Conservation (phyloP, 179 eudicot species). For the Patellifolia procumbens region DNA sequence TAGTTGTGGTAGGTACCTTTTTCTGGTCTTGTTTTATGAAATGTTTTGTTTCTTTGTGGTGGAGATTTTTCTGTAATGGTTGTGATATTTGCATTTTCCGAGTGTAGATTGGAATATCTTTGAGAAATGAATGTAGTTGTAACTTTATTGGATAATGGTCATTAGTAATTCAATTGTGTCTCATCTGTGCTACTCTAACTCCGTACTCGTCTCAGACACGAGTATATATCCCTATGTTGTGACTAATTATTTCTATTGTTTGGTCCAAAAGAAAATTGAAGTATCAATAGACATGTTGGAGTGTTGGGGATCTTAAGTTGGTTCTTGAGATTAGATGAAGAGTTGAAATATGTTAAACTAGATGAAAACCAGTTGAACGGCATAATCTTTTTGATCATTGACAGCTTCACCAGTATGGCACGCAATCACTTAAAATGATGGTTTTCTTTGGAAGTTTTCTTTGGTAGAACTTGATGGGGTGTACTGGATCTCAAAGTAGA, state of each 20-base stretch:
- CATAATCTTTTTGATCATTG: neutral
- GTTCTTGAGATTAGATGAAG: too few species aligned
- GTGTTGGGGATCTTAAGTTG: too few species aligned
- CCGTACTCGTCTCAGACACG: too few species aligned
- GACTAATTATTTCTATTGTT: too few species aligned
- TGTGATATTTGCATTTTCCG: neutral
- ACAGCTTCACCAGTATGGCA: neutral
- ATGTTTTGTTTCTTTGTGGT: neutral
- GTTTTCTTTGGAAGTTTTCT: neutral
- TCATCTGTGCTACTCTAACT: too few species aligned
- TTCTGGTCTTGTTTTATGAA: neutral
- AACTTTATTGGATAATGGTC: conserved; percentile 3
- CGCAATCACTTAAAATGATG: conserved; percentile 8
- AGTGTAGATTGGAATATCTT: neutral
- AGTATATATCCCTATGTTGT: too few species aligned
- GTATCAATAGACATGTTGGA: too few species aligned
- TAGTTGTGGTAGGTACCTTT: conserved; percentile 1
- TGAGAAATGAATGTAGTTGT: conserved; percentile 11
- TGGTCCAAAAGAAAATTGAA: too few species aligned
- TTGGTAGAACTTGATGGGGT: too few species aligned
- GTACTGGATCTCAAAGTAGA: neutral
- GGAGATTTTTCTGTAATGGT: neutral
- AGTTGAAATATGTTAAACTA: neutral
- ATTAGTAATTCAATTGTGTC: neutral
- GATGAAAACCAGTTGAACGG: neutral